A percentile compares a stretch with the other conserved stretches of the same genome.
These are phyloP conservation scores for Erodium moschatum DNA, from an alignment of 441 rosid species.

Conservation along the genomic window DNA sequence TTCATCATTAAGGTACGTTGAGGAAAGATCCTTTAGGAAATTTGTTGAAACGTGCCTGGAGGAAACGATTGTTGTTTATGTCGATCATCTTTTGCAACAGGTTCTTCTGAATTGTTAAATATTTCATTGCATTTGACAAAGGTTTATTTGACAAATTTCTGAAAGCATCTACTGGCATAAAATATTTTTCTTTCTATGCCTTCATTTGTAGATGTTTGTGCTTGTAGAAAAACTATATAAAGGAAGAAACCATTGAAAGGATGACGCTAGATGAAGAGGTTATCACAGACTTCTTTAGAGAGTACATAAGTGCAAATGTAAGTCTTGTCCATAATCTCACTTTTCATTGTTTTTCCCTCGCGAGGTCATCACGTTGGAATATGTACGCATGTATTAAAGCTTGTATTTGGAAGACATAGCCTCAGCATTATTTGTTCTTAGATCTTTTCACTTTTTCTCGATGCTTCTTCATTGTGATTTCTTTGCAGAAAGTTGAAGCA, in stretches of 20 bases:
- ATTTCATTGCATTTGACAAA: conserved; percentile 1
- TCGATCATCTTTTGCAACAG: conserved; percentile 88
- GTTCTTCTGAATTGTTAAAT: conserved; percentile 26
- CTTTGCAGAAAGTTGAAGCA: conserved; percentile 79
- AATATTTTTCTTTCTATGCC: conserved; percentile 14
- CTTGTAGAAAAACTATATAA: conserved; percentile 70
- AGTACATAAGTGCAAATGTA: conserved; percentile 79
- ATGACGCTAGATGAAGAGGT: conserved; percentile 96
- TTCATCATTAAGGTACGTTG: conserved; percentile 62
- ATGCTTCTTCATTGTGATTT: conserved; percentile 13
- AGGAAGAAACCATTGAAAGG: conserved; percentile 95
- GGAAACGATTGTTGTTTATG: conserved; percentile 77
- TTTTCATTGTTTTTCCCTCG: neutral
- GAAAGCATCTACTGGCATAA: conserved; percentile 8
- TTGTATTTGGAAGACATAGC: neutral
- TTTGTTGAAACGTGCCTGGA: conserved; percentile 95
- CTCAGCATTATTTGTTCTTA: neutral
- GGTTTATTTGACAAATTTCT: conserved; percentile 8
- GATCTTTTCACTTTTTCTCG: neutral
- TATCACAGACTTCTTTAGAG: conserved; percentile 91
- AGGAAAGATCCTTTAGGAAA: conserved; percentile 91
- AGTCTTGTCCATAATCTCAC: conserved; percentile 25
- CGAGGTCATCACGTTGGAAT: neutral
- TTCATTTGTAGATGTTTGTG: conserved; percentile 16
- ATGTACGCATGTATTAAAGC: neutral